Base-by-base conservation (phyloP, 108 stramenopile species). In the Stephanodiscus triporus region DNA sequence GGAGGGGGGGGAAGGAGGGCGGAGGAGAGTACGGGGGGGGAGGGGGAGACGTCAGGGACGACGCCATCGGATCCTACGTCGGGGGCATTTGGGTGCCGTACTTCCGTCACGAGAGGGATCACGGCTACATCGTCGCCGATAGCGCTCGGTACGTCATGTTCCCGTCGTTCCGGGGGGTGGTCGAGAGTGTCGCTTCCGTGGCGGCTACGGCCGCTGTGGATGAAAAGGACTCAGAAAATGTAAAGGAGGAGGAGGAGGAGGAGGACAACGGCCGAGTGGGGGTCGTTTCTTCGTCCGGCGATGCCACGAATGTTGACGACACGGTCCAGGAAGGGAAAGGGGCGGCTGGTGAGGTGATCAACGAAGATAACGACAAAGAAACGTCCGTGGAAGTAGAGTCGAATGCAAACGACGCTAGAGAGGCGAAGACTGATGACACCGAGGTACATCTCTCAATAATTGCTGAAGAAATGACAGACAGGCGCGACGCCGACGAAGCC, bases 71-170 rank as follows among this genome's bases (percentile, higher is more conserved):
- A 26, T 70, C 64, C 16, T 76, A 74, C 34, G 68, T 75, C 19
- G 51, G 59, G 0, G 70, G 74, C 23, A 63, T 63, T 40, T 88
- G 83, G 56, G 62, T 81, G 26, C 78, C 83, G 17, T 83, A 69
- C 43, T 75, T 81, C 70, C 60, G 85, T 20, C 91, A 95, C 63
- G 51, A 78, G 56, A 78, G 66, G 24, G 71, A 75, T 38, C 94
- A 95, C 69, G 85, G 87, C 55, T 95, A 95, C 69, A 76, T 89
- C 19, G 91, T 95, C 1, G 87, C 88, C 37, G 94, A 95, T 68
- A 87, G 85, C 63, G 86, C 94, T 9, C 71, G 94, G 40, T 95
- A 86, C 70, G 84, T 87, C 20, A 38, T 95, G 37, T 90, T 92
- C 59, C 86, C 89, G 13, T 68, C 85, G 8, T 64, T 84, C 43